A percentile compares a stretch with the other conserved stretches of the same genome.
These are phyloP conservation scores for Cordyceps fumosorosea DNA, from an alignment of 2,329 filamentous ascomycete genomes.

Conservation along the genomic window DNA sequence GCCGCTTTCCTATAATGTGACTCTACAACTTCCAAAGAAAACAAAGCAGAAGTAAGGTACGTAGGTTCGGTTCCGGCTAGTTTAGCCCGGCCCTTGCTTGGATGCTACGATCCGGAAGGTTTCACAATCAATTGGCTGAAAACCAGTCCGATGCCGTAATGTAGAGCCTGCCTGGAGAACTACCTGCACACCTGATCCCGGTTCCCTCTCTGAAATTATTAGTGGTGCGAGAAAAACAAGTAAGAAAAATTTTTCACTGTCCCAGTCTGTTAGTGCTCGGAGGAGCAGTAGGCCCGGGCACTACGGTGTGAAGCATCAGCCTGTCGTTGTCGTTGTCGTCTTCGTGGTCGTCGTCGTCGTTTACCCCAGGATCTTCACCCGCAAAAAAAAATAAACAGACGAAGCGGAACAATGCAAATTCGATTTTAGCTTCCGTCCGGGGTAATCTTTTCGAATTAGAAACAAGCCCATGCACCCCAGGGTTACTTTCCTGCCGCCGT, in stretches of 20 bases:
- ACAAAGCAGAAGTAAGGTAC: background rate
- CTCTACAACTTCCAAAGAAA: background rate
- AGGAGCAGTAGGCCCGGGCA: background rate
- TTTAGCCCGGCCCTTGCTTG: too few species aligned
- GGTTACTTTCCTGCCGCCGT: background rate
- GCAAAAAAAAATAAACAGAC: background rate
- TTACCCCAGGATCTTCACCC: slow-evolving; percentile 13
- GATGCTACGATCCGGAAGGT: background rate
- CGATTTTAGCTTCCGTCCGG: slow-evolving; percentile 13
- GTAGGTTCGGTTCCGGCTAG: background rate
- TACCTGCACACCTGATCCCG: too few species aligned
- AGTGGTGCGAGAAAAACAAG: background rate
- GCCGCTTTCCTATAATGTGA: background rate
- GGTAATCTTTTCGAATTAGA: slow-evolving; percentile 1
- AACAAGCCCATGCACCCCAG: background rate
- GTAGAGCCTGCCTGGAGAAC: background rate
- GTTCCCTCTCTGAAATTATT: background rate
- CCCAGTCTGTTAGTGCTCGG: background rate
- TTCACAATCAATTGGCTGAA: background rate
- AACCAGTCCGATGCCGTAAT: too few species aligned
- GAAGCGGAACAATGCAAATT: background rate
- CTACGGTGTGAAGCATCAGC: background rate
- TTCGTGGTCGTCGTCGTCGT: background rate
- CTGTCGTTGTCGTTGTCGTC: too few species aligned
- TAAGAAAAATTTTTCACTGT: background rate